Conservation (phyloP, 208 protist genomes). For the Plasmodiophora brassicae region DNA sequence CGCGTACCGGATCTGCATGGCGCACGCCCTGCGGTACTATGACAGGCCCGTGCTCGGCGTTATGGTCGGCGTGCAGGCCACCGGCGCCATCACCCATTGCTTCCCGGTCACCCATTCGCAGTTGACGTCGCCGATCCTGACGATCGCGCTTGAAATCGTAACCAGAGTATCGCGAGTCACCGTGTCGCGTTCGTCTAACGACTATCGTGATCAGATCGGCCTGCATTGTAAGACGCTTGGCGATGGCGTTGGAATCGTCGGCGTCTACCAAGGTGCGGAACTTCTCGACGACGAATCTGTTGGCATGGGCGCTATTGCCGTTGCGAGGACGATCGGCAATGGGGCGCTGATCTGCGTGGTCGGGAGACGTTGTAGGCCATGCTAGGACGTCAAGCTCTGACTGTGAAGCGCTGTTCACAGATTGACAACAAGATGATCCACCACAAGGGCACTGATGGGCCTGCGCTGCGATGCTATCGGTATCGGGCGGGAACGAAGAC, state of each 20-base stretch:
- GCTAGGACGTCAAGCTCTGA: not conserved
- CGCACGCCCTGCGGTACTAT: not conserved
- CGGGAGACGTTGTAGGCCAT: not conserved
- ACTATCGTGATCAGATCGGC: not conserved
- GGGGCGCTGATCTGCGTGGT: not conserved
- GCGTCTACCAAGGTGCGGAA: not conserved
- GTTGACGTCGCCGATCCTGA: not conserved
- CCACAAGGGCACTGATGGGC: not conserved
- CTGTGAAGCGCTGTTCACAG: not conserved
- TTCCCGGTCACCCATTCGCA: constrained; percentile 1
- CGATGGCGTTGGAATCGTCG: not conserved
- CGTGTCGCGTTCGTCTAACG: not conserved
- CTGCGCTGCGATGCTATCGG: not conserved
- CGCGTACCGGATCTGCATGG: not conserved
- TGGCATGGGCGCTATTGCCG: not conserved
- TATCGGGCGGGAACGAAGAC: not conserved
- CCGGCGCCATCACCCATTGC: not conserved
- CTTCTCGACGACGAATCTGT: not conserved
- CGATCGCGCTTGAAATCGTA: not conserved
- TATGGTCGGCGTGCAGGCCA: not conserved
- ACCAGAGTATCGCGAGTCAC: no score
- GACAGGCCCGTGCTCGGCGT: not conserved
- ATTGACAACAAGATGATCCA: not conserved
- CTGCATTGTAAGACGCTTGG: not conserved
- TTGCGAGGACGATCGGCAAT: not conserved